Conservation (phyloP, 1,284 basidiomycete species). For the Ganoderma boninense region DNA sequence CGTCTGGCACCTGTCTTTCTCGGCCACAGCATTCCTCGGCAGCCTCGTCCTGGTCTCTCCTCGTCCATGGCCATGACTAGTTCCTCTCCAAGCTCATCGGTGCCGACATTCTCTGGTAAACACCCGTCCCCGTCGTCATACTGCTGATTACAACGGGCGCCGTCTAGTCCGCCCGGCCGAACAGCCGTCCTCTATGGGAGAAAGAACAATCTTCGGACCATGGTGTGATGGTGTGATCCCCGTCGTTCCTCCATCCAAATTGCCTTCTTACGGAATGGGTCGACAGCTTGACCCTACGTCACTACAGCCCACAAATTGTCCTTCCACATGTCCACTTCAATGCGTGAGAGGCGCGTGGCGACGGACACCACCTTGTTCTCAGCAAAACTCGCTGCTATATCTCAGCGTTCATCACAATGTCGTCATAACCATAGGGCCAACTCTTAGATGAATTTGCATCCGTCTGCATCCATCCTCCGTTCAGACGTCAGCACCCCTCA, state of each 20-base stretch:
- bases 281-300: neutral
- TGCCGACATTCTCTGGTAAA: neutral
- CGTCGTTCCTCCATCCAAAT: neutral
- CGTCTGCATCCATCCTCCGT: neutral
- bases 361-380: neutral
- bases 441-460: neutral
- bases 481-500: neutral
- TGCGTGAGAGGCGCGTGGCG: neutral
- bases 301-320: neutral
- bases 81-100: neutral
- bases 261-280: neutral
- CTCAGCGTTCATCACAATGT: neutral
- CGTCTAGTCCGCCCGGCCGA: neutral
- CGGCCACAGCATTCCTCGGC: neutral
- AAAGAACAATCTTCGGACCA: neutral
- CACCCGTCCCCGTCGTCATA: neutral
- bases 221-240: neutral
- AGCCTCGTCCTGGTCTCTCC: neutral
- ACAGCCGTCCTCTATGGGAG: neutral
- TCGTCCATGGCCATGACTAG: neutral
- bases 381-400: neutral
- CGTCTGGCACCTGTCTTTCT: neutral
- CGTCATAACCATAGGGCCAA: neutral
- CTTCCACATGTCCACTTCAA: neutral
- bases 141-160: neutral